Evolutionary conservation across 495 filamentous ascomycete genomes (phyloP).

Genomic region (Lepidopterella palustris): DNA sequence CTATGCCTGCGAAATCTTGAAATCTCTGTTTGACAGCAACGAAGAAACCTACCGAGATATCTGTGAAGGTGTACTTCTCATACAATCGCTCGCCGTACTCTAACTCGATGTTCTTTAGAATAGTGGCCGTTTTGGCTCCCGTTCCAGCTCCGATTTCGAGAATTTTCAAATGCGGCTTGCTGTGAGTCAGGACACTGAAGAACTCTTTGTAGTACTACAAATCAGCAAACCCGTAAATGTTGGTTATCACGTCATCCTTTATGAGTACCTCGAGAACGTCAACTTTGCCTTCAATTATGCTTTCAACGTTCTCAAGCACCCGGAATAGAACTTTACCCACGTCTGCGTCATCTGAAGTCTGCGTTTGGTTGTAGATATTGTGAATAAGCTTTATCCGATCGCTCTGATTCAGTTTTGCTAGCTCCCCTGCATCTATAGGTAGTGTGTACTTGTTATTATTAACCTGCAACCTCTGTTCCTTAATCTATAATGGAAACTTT

Average conservation of each 20-base stretch:
- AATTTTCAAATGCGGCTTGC: conserved; percentile 1
- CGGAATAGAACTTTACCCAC: not conserved
- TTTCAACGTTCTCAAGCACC: not conserved
- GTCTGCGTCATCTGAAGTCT: not conserved
- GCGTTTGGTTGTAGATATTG: not conserved
- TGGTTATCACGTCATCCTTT: not conserved
- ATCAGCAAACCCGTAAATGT: not conserved
- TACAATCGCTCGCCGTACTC: not conserved
- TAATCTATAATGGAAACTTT: not conserved
- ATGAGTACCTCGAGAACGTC: not conserved
- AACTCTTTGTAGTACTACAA: not conserved
- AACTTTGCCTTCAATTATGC: not conserved
- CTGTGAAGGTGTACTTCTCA: not conserved
- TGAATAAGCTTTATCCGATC: not conserved
- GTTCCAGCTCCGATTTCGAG: conserved; percentile 18
- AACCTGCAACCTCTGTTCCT: not conserved
- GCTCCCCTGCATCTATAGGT: not conserved
- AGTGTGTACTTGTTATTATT: not conserved
- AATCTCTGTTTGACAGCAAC: not conserved
- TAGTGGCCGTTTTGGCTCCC: not conserved
- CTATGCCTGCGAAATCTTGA: not conserved
- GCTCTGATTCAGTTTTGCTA: not conserved
- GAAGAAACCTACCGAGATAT: conserved; percentile 1
- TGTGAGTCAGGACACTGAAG: not conserved
- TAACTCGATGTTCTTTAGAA: not conserved